Conservation (phyloP, 2,329 filamentous ascomycete species). For the Aspergillus niger region DNA sequence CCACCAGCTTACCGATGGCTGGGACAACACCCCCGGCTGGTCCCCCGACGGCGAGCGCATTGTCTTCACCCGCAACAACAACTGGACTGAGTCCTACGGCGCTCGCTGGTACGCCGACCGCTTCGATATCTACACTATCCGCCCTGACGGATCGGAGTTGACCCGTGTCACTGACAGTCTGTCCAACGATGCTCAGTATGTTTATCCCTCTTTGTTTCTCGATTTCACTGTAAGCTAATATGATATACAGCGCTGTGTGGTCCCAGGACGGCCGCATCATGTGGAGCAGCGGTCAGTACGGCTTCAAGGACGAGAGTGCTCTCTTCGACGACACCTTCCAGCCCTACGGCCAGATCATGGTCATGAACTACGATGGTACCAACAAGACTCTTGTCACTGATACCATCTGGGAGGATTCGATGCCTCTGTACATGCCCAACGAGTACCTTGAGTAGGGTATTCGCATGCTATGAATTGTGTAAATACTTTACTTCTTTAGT, state of each 20-base stretch:
- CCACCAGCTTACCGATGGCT: conserved; percentile 38
- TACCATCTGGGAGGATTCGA: conserved; percentile 37
- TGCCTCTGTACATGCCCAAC: conserved; percentile 22
- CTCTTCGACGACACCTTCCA: conserved; percentile 50
- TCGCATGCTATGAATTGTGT: neutral
- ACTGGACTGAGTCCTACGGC: conserved; percentile 24
- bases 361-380: conserved; percentile 48
- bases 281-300: conserved; percentile 47
- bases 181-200: conserved; percentile 46
- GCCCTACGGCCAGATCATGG: conserved; percentile 48
- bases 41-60: conserved; percentile 44
- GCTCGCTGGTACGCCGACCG: conserved; percentile 6
- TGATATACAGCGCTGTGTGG: conserved; percentile 41
- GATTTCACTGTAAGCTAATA: neutral
- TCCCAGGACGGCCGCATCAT: conserved; percentile 45
- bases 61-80: conserved; percentile 43
- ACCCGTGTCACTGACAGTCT: conserved; percentile 35
- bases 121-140: conserved; percentile 48
- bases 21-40: conserved; percentile 45
- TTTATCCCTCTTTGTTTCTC: neutral
- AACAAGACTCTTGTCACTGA: conserved; percentile 33
- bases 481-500: neutral
- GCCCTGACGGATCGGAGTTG: conserved; percentile 44
- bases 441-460: neutral
- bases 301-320: conserved; percentile 46